These are phyloP conservation scores for Rosa hybrid DNA, from an alignment of 331 rosid species.

Conservation along the genomic window DNA sequence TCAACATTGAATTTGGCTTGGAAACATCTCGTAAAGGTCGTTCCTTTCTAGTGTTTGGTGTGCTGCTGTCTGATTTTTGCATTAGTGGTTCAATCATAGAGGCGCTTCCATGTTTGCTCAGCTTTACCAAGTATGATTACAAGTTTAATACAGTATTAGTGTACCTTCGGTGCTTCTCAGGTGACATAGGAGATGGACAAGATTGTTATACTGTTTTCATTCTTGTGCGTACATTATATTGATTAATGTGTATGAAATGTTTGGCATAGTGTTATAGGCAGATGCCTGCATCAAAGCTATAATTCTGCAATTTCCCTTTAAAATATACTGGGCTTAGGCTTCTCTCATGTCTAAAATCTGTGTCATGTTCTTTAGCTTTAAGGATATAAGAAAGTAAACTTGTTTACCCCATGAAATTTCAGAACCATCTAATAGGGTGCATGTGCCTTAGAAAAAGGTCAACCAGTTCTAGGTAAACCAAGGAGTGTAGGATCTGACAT, in stretches of 20 bases:
- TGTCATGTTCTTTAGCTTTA: neutral
- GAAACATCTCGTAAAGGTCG: neutral
- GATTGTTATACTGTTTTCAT: neutral
- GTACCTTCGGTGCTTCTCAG: neutral
- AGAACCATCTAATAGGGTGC: neutral
- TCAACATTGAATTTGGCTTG: neutral
- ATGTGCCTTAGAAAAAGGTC: neutral
- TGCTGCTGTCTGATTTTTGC: neutral
- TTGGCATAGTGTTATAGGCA: neutral
- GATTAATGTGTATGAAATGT: neutral
- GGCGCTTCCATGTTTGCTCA: neutral
- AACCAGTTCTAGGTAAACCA: neutral
- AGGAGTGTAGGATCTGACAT: neutral
- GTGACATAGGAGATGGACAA: neutral
- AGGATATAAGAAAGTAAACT: neutral
- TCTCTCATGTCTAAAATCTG: neutral
- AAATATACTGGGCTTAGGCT: neutral
- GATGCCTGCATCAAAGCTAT: neutral
- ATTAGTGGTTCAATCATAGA: neutral
- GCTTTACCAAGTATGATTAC: neutral
- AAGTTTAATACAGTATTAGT: neutral
- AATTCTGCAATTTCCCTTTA: neutral
- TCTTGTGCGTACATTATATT: neutral
- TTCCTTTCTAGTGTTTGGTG: neutral
- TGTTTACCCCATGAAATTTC: neutral